These are phyloP conservation scores for Penicillium sp. DNA, from an alignment of 2,329 filamentous ascomycete genomes.

Conservation along the genomic window DNA sequence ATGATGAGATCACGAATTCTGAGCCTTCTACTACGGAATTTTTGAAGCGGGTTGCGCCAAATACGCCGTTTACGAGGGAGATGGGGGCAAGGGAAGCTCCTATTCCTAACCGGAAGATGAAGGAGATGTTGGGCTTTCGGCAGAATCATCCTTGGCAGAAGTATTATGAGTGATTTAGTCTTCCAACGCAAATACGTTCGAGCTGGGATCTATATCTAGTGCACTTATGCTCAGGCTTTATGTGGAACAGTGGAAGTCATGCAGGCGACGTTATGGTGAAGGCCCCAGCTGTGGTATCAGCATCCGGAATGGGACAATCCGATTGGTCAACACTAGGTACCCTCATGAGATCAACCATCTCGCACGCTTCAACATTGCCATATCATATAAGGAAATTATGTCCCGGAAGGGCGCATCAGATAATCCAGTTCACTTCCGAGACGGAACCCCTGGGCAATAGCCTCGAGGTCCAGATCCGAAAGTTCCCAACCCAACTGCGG, in stretches of 20 bases:
- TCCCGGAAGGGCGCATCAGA: constrained; percentile 20
- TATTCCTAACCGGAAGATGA: constrained; percentile 61
- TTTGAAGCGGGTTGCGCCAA: constrained; percentile 50
- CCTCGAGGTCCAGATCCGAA: constrained; percentile 28
- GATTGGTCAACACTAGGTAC: not conserved
- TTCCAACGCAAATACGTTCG: not conserved
- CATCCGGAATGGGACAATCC: not conserved
- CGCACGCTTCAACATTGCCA: too few relatives aligned
- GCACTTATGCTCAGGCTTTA: too few relatives aligned
- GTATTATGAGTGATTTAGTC: constrained; percentile 14
- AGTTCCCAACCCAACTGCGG: constrained; percentile 19
- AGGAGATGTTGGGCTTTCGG: constrained; percentile 58
- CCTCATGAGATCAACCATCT: too few relatives aligned
- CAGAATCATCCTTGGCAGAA: constrained; percentile 50
- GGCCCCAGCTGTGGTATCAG: not conserved
- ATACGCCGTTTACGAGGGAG: constrained; percentile 54
- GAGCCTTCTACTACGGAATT: constrained; percentile 54
- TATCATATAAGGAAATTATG: not conserved
- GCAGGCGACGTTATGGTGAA: not conserved
- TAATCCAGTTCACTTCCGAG: constrained; percentile 24
- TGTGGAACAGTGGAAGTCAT: too few relatives aligned
- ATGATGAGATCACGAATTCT: constrained; percentile 58
- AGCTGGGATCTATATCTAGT: not conserved
- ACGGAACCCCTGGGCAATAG: constrained; percentile 28
- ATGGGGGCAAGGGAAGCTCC: constrained; percentile 62